Percentiles rank a stretch among this genome's conserved stretches.
These are phyloP conservation scores for Hydrangea macrophylla DNA, from an alignment of 148 eudicot genomes.

Conservation along the genomic window DNA sequence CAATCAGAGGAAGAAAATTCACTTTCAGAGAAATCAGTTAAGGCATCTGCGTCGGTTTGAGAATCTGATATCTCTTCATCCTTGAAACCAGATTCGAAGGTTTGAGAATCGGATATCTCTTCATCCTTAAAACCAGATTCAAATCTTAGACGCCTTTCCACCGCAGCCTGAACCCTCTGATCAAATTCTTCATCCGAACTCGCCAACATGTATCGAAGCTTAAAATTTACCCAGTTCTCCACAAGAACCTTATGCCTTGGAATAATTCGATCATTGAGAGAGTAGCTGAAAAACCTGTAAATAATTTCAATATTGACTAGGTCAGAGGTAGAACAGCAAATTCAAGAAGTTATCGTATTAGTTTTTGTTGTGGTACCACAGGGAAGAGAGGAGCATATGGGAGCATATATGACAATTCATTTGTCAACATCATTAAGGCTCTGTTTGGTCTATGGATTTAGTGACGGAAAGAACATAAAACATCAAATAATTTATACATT, in stretches of 20 bases:
- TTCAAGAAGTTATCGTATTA: no score
- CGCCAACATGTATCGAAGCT: constrained; percentile 86
- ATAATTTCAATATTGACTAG: background rate
- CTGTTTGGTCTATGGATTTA: no score
- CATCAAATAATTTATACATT: background rate
- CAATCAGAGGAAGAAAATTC: constrained; percentile 2
- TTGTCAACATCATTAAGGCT: no score
- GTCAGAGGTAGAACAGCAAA: no score
- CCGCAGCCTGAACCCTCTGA: constrained; percentile 54
- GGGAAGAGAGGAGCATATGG: no score
- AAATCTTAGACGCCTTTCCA: constrained; percentile 63
- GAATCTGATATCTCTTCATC: constrained; percentile 15
- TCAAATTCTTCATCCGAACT: constrained; percentile 61
- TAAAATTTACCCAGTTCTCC: constrained; percentile 79
- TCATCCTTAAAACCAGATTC: constrained; percentile 46
- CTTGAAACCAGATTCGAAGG: constrained; percentile 1
- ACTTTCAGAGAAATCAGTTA: background rate
- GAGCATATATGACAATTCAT: no score
- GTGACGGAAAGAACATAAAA: background rate
- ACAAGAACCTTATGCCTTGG: constrained; percentile 80
- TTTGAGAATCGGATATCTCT: constrained; percentile 12
- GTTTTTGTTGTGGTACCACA: no score
- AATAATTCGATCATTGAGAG: constrained; percentile 76
- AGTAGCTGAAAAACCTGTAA: constrained; percentile 87
- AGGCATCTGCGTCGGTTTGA: constrained; percentile 10